A percentile compares a stretch with the other conserved stretches of the same genome.
Evolutionary conservation across 2,329 filamentous ascomycete genomes (phyloP).

Genomic region (Penicillium sclerotigenum): DNA sequence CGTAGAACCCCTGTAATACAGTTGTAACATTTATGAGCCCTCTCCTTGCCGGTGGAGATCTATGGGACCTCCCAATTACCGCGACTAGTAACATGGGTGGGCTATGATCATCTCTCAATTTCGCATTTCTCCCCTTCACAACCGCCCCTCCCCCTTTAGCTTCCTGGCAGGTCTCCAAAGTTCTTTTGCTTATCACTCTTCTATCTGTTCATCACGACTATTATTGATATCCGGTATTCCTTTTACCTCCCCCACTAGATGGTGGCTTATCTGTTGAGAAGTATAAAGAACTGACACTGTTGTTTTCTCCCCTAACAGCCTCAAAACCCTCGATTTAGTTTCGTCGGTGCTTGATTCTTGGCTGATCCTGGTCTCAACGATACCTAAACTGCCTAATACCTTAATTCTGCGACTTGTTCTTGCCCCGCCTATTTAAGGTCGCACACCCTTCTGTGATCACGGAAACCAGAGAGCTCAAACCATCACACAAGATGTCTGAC

Average conservation of each 20-base stretch:
- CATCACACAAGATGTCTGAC: constrained; percentile 50
- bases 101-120: constrained; percentile 10
- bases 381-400: constrained; percentile 6
- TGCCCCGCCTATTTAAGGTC: constrained; percentile 8
- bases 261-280: constrained; percentile 5
- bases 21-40: constrained; percentile 5
- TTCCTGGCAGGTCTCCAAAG: constrained; percentile 1
- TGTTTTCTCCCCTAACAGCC: neutral
- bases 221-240: constrained; percentile 3
- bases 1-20: constrained; percentile 6
- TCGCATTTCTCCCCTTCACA: constrained; percentile 5
- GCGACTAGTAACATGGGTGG: constrained; percentile 11
- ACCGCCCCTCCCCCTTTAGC: neutral
- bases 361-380: constrained; percentile 31
- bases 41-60: constrained; percentile 10
- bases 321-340: neutral
- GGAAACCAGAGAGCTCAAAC: neutral
- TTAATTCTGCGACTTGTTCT: constrained; percentile 8
- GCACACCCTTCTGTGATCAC: constrained; percentile 7
- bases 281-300: neutral
- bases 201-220: neutral
- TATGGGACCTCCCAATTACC: constrained; percentile 2
- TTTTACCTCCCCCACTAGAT: neutral
- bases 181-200: constrained; percentile 2
- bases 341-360: constrained; percentile 20